Base-by-base conservation (phyloP, 345 rosid genomes). In the Microcos paniculata region DNA sequence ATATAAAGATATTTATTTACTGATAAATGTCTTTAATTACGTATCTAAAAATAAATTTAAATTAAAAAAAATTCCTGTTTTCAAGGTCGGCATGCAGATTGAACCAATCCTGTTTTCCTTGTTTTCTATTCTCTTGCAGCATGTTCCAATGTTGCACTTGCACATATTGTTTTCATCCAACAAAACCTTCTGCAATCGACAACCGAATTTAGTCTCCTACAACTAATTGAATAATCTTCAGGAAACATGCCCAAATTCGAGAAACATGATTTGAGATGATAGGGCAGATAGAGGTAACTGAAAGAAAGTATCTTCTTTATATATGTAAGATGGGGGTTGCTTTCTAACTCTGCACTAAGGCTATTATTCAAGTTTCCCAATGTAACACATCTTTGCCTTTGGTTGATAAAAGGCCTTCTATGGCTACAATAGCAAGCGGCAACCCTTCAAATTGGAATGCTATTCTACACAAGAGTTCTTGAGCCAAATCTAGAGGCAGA, bases 401-500 rank as follows among this genome's bases (percentile, higher is more conserved):
- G 66, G 66, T 62, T 33, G 66, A 62, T 33, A 62, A 33, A 62
- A 33, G 66, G 10, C 66, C 66, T 62, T n/a, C n/a, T n/a, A n/a
- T n/a, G n/a, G n/a, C n/a, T n/a, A n/a, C n/a, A n/a, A n/a, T n/a
- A n/a, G n/a, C n/a, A n/a, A n/a, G n/a, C n/a, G n/a, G n/a, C n/a
- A n/a, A n/a, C n/a, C n/a, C n/a, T n/a, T n/a, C n/a, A n/a, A n/a
- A n/a, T n/a, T n/a, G n/a, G n/a, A n/a, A n/a, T n/a, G n/a, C n/a
- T n/a, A n/a, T n/a, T n/a, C n/a, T n/a, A n/a, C n/a, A n/a, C n/a
- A n/a, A n/a, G n/a, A n/a, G n/a, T n/a, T n/a, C n/a, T n/a, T n/a
- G n/a, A n/a, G n/a, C n/a, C n/a, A n/a, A n/a, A n/a, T n/a, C n/a
- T n/a, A n/a, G n/a, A n/a, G n/a, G n/a, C n/a, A n/a, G n/a, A n/a